Base-by-base conservation (phyloP, 257 asterid genomes). In the Ophiorrhiza pumila region DNA sequence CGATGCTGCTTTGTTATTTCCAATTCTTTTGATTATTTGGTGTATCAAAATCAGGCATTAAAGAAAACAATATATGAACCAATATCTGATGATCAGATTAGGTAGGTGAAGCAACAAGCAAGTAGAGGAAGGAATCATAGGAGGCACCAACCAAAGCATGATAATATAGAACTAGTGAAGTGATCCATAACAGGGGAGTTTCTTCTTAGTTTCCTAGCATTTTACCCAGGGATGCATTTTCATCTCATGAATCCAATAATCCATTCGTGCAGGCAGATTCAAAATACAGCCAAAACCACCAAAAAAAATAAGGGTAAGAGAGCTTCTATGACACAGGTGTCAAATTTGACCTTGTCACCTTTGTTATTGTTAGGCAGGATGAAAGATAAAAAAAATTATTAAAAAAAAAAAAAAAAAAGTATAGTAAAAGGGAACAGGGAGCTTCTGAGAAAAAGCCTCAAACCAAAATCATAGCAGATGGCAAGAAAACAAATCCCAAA, bases 391-490 rank as follows among this genome's bases (percentile, higher is more conserved):
- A 8, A 8, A 17, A 50, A 50, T n/a, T n/a, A n/a, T n/a, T n/a
- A n/a, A 32, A 37, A 50, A 17, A 70, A 15, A 55, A 22, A 8
- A 8, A 17, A 50, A 50, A 25, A 18, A 50, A 20, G 1, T 20
- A 50, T 7, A 17, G 57, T 50, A n/a, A 10, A 15, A 18, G 12
- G 52, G 37, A 52, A 14, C 53, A 22, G 37, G 50, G 37, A 41
- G 57, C 53, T 71, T 56, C 55, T 15, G 5, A 41, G 56, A 70
- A 7, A n/a, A 70, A 55, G 12, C 55, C 55, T 41, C 74, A 56
- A 69, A 25, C 31, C 20, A 56, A 50, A 46, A 67, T 31, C 68
- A 35, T n/a, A 3, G 37, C 50, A 11, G n/a, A n/a, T 20, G 4
- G 6, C 1, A 49, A n/a, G 42, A 23, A 62, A 27, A 49, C 45